Conservation (phyloP, 148 eudicot species). For the Amaranthus cruentus region DNA sequence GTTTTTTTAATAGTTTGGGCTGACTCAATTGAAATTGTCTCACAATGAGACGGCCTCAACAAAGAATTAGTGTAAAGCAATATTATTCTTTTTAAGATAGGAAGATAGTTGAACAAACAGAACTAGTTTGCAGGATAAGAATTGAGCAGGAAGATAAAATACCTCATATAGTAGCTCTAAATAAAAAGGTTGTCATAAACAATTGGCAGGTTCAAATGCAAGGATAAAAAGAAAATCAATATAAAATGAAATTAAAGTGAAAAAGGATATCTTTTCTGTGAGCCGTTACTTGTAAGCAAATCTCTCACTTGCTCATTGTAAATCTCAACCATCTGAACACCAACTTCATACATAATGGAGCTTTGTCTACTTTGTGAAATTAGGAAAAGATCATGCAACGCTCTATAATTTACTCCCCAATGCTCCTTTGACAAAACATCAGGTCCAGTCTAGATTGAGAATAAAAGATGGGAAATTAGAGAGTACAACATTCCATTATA, state of each 20-base stretch:
- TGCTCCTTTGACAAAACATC: slow-evolving; percentile 51
- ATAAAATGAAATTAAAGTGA: not conserved
- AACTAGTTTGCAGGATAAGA: no score
- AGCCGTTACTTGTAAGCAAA: slow-evolving; percentile 49
- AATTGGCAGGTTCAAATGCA: not conserved
- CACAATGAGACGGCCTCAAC: no score
- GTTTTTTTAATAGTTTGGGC: no score
- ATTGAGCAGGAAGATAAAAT: no score
- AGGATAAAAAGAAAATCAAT: not conserved
- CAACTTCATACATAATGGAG: slow-evolving; percentile 63
- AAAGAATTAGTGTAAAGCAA: no score
- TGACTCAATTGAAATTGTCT: no score
- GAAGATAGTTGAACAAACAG: no score
- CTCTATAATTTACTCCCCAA: slow-evolving; percentile 93
- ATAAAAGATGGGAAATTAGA: not conserved
- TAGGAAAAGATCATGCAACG: slow-evolving; percentile 73
- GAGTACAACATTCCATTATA: not conserved
- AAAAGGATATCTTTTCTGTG: slow-evolving; percentile 87
- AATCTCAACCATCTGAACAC: slow-evolving; percentile 91
- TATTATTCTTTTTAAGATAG: no score
- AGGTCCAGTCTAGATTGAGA: slow-evolving; percentile 59
- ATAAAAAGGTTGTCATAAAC: no score
- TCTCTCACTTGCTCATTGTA: slow-evolving; percentile 97
- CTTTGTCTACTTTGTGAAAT: slow-evolving; percentile 67
- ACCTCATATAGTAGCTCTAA: no score